These are phyloP conservation scores for Pyrenochaeta sp. DNA, from an alignment of 2,329 filamentous ascomycete genomes.

Conservation along the genomic window DNA sequence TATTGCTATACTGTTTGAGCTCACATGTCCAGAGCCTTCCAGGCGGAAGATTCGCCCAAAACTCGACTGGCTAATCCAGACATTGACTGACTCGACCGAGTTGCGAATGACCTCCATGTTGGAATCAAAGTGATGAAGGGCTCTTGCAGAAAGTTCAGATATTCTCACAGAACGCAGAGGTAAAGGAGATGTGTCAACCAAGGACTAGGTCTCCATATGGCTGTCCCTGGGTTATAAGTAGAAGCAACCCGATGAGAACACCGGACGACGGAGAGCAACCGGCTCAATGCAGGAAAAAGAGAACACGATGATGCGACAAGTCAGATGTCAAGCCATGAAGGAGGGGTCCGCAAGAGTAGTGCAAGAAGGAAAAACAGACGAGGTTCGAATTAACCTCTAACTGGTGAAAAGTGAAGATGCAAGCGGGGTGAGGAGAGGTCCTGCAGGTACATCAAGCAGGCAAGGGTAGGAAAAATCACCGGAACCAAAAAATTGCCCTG, in stretches of 20 bases:
- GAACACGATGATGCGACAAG: neutral
- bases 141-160: slow-evolving; percentile 4
- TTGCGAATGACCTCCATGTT: slow-evolving; percentile 36
- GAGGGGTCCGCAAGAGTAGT: slow-evolving; percentile 11
- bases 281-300: slow-evolving; percentile 7
- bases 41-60: slow-evolving; percentile 70
- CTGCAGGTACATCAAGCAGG: slow-evolving; percentile 25
- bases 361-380: slow-evolving; percentile 20
- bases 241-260: slow-evolving; percentile 22
- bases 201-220: slow-evolving; percentile 11
- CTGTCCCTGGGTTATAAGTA: slow-evolving; percentile 10
- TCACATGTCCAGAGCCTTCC: slow-evolving; percentile 83
- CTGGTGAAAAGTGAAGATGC: slow-evolving; percentile 22
- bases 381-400: slow-evolving; percentile 15
- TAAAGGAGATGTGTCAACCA: neutral
- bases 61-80: slow-evolving; percentile 40
- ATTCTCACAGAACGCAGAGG: slow-evolving; percentile 1
- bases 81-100: slow-evolving; percentile 32
- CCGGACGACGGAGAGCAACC: slow-evolving; percentile 8
- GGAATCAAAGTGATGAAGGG: slow-evolving; percentile 4
- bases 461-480: slow-evolving; percentile 5
- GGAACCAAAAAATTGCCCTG: slow-evolving; percentile 11
- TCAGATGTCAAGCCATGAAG: slow-evolving; percentile 20
- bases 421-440: slow-evolving; percentile 12
- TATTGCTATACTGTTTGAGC: slow-evolving; percentile 40